A percentile compares a stretch with the other conserved stretches of the same genome.
Conservation (phyloP, 148 eudicot genomes). For the Vaccinium macrocarpon region DNA sequence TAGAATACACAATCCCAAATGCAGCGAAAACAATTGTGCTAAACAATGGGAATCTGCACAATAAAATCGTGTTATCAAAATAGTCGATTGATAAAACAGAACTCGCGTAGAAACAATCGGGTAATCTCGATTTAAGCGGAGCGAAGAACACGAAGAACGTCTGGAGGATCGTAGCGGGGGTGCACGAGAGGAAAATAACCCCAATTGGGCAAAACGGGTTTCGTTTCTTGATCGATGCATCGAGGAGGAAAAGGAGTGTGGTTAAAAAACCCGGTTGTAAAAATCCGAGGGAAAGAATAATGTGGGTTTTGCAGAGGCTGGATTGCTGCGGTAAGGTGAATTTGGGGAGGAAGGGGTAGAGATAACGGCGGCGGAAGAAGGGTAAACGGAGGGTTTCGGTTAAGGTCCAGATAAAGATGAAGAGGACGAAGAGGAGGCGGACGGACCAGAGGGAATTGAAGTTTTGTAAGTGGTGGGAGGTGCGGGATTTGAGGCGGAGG, state of each 20-base stretch:
- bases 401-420: conserved; percentile 41
- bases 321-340: conserved; percentile 30
- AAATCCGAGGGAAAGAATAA: conserved; percentile 62
- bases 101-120: conserved; percentile 29
- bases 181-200: conserved; percentile 32
- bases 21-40: conserved; percentile 36
- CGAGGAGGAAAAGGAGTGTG: conserved; percentile 50
- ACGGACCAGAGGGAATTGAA: conserved; percentile 58
- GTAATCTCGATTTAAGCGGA: conserved; percentile 24
- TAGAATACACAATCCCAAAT: conserved; percentile 33
- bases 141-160: conserved; percentile 19
- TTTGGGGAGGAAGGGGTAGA: conserved; percentile 28
- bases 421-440: conserved; percentile 47
- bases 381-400: conserved; percentile 54
- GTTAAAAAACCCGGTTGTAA: conserved; percentile 62
- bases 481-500: conserved; percentile 40
- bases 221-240: conserved; percentile 42
- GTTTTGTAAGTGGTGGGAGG: conserved; percentile 29
- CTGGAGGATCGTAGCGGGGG: conserved; percentile 31
- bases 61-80: conserved; percentile 14
- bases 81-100: conserved; percentile 26
- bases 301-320: conserved; percentile 43
- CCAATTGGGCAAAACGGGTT: conserved; percentile 33
- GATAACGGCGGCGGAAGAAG: conserved; percentile 23
- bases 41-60: conserved; percentile 56